Percentiles rank a stretch among this genome's conserved stretches.
Conservation (phyloP, 2,329 filamentous ascomycete species). For the Talaromyces rugulosus region DNA sequence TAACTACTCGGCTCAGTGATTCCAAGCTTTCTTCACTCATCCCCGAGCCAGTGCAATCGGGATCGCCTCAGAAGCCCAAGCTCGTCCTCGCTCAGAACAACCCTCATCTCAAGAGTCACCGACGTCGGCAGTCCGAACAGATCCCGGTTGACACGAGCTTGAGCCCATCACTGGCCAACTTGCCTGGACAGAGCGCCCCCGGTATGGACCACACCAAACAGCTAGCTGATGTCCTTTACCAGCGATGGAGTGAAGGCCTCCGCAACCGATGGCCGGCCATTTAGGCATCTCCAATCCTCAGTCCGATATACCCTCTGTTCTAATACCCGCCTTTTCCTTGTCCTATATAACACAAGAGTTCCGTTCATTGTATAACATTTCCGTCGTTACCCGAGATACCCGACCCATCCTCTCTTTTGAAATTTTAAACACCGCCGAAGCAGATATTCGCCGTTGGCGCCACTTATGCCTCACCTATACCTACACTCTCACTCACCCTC, state of each 20-base stretch:
- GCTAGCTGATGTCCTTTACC: conserved; percentile 84
- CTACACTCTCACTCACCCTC: background rate
- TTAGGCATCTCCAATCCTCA: background rate
- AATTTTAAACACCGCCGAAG: background rate
- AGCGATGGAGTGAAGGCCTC: conserved; percentile 82
- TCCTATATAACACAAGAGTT: background rate
- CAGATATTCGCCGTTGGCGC: background rate
- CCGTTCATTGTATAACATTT: conserved; percentile 14
- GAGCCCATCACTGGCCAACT: conserved; percentile 36
- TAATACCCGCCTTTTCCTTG: background rate
- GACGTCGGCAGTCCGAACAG: conserved; percentile 55
- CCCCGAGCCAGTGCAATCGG: conserved; percentile 31
- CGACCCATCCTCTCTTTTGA: background rate
- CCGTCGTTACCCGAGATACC: background rate
- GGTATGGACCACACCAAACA: conserved; percentile 93
- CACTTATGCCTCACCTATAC: background rate
- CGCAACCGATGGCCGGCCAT: conserved; percentile 61
- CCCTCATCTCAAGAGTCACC: conserved; percentile 76
- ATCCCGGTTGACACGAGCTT: conserved; percentile 30
- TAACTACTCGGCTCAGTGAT: conserved; percentile 23
- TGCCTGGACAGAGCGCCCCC: conserved; percentile 56
- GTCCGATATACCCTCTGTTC: background rate
- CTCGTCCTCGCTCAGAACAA: conserved; percentile 76
- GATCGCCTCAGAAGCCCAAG: conserved; percentile 54
- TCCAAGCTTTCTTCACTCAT: conserved; percentile 37